These are phyloP conservation scores for Kitagawia praeruptora DNA, from an alignment of 129 eudicot species.

Conservation along the genomic window DNA sequence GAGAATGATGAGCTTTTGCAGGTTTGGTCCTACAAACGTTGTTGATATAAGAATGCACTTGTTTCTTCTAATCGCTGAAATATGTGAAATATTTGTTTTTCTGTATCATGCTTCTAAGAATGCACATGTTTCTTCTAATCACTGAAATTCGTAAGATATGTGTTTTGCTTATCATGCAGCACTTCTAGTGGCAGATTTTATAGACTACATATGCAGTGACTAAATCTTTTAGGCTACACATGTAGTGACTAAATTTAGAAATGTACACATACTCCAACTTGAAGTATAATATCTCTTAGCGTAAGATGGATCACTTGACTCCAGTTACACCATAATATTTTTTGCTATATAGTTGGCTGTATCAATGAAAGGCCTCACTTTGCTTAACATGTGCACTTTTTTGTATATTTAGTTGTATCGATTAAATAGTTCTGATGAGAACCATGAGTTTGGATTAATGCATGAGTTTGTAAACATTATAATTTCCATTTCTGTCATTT, in stretches of 20 bases:
- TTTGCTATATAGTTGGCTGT: background rate
- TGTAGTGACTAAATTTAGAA: background rate
- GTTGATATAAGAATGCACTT: background rate
- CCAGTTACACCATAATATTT: background rate
- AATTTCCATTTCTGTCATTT: background rate
- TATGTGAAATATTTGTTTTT: background rate
- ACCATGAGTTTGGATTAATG: background rate
- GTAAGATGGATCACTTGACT: background rate
- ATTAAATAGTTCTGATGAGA: background rate
- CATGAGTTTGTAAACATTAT: background rate
- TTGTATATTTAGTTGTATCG: background rate
- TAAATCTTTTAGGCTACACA: background rate
- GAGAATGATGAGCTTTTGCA: conserved; percentile 71
- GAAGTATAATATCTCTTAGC: background rate
- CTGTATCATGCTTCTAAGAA: background rate
- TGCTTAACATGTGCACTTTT: background rate
- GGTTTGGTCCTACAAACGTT: conserved; percentile 33
- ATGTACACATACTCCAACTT: background rate
- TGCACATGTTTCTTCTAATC: background rate
- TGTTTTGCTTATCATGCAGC: background rate
- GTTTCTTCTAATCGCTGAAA: background rate
- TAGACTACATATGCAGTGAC: background rate
- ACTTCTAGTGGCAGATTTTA: background rate
- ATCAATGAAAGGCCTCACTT: background rate
- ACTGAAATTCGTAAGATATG: background rate